Conservation (phyloP, 2,329 filamentous ascomycete species). For the Sclerotinia spermophila region DNA sequence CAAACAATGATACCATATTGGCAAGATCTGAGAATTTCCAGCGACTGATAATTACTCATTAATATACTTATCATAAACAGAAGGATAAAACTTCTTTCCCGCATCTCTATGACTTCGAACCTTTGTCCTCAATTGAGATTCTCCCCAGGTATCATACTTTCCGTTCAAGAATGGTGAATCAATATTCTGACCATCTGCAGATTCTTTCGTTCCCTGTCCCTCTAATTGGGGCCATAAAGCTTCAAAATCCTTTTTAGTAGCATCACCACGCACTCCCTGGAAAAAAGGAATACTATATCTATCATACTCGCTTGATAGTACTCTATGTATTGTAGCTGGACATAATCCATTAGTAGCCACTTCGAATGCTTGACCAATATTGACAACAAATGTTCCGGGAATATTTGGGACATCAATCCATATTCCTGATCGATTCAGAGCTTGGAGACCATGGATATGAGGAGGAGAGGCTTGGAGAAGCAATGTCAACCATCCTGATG, state of each 20-base stretch:
- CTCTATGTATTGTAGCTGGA: constrained; percentile 15
- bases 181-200: neutral
- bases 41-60: neutral
- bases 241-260: constrained; percentile 17
- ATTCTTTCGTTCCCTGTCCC: neutral
- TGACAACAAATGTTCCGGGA: constrained; percentile 16
- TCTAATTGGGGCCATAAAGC: constrained; percentile 9
- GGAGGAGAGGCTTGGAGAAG: constrained; percentile 15
- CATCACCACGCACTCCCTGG: constrained; percentile 15
- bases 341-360: constrained; percentile 16
- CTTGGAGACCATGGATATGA: constrained; percentile 16
- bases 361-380: constrained; percentile 17
- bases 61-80: constrained; percentile 11
- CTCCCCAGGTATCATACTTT: constrained; percentile 16
- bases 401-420: constrained; percentile 18
- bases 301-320: constrained; percentile 12
- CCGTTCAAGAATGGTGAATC: constrained; percentile 10
- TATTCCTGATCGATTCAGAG: constrained; percentile 11
- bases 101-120: constrained; percentile 10
- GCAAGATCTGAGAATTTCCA: no score
- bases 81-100: constrained; percentile 4
- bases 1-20: no score
- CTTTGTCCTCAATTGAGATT: constrained; percentile 19
- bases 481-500: constrained; percentile 18
- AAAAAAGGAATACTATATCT: constrained; percentile 17